Percentiles rank a stretch among this genome's conserved stretches.
Evolutionary conservation across 2,329 filamentous ascomycete genomes (phyloP).

Genomic region (Monilinia fructicola): DNA sequence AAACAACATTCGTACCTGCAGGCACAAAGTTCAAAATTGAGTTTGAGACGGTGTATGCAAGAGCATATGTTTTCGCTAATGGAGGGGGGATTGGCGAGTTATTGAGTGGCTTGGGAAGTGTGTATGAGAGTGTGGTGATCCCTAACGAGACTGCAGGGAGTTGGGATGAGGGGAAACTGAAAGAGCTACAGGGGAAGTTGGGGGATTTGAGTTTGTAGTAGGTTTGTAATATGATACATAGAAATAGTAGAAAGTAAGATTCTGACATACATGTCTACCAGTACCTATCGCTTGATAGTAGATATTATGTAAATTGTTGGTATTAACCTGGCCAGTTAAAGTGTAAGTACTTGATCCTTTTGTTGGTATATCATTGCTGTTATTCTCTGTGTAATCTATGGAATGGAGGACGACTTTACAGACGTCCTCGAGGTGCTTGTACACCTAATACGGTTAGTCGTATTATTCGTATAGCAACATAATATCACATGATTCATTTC

Average conservation of each 20-base stretch:
- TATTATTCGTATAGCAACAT: too few species aligned
- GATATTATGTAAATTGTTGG: neutral
- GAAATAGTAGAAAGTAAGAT: neutral
- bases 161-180: neutral
- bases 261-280: too few species aligned
- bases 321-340: too few species aligned
- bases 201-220: slow-evolving; percentile 12
- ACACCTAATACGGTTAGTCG: too few species aligned
- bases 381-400: too few species aligned
- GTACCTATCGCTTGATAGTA: neutral
- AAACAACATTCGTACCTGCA: slow-evolving; percentile 35
- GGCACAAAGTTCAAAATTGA: slow-evolving; percentile 29
- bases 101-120: slow-evolving; percentile 14
- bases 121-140: neutral
- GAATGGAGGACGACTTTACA: too few species aligned
- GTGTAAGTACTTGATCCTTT: too few species aligned
- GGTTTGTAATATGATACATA: neutral
- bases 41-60: slow-evolving; percentile 31
- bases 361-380: too few species aligned
- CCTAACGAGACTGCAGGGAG: neutral
- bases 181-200: neutral
- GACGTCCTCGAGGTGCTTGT: too few species aligned
- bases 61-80: slow-evolving; percentile 35
- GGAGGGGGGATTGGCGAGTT: slow-evolving; percentile 36
- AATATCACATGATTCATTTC: too few species aligned